These are phyloP conservation scores for Fomitopsis serialis DNA, from an alignment of 768 basidiomycete species.

Conservation along the genomic window DNA sequence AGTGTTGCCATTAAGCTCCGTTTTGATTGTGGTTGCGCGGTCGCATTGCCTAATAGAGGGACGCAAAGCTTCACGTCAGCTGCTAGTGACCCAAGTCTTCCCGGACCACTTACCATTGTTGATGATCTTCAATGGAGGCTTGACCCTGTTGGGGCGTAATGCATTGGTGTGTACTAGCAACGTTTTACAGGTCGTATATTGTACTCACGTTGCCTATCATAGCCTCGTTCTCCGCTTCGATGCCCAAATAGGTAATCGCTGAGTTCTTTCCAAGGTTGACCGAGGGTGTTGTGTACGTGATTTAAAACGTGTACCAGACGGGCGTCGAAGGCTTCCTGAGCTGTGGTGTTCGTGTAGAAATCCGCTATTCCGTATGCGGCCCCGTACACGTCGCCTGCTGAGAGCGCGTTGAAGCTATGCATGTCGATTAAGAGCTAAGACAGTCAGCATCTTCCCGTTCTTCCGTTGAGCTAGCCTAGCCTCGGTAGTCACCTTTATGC, in stretches of 20 bases:
- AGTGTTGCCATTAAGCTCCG: conserved; percentile 16
- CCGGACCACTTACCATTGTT: conserved; percentile 13
- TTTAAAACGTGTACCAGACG: conserved; percentile 33
- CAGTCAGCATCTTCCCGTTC: neutral
- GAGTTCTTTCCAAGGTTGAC: conserved; percentile 33
- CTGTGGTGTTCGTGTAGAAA: conserved; percentile 26
- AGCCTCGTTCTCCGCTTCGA: conserved; percentile 33
- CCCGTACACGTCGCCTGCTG: conserved; percentile 29
- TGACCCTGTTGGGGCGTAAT: conserved; percentile 12
- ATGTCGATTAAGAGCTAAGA: conserved; percentile 15
- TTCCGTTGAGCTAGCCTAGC: neutral
- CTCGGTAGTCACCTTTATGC: conserved; percentile 20
- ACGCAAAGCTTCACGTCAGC: too few relatives aligned
- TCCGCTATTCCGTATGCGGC: conserved; percentile 23
- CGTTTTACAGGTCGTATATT: neutral
- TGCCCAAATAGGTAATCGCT: conserved; percentile 31
- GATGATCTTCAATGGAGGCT: conserved; percentile 18
- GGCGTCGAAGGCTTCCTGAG: conserved; percentile 29
- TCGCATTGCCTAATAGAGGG: conserved; percentile 21
- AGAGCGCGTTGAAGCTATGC: conserved; percentile 30
- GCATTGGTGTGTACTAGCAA: neutral
- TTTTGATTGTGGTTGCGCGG: conserved; percentile 22
- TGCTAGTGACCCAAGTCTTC: too few relatives aligned
- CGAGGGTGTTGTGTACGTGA: conserved; percentile 31
- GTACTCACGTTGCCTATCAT: conserved; percentile 23